Base-by-base conservation (phyloP, 164 flowering plant species). In the Chimonanthus praecox region DNA sequence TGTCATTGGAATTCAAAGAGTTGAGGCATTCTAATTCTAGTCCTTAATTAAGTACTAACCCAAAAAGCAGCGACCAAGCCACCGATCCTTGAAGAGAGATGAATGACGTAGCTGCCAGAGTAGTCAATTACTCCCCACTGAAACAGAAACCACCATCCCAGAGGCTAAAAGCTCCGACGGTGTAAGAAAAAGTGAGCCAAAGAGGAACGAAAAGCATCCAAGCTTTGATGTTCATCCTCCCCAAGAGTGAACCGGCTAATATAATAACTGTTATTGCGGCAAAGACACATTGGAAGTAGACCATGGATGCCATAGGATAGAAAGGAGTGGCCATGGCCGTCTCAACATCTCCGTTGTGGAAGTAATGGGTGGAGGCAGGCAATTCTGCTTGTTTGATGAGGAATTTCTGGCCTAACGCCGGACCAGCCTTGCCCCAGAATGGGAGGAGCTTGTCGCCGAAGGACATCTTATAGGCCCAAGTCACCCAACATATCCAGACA, bases 281-380 rank as follows among this genome's bases (percentile, higher is more conserved):
- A 33, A 74, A 74, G 11, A 74, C 77, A 63, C 72, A 74, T 64
- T 74, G 77, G 62, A 74, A 74, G 62, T 69, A 74, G 58, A 74
- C 77, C 77, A 74, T 74, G 47, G 77, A 58, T 6, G 72, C 77
- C 77, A 72, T 64, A 3, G 74, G 74, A 49, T 72, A 72, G 60
- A 15, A 72, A 3, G 72, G 72, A 61, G 58, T 47, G 49, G 65
- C 66, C 68, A 63, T 61, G 67, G 68, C 61, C 45, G 77, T 72
- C 68, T 72, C 74, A 3, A 72, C 18, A 15, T 9, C 33, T 7
- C 74, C 61, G n/a, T 21, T 64, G 5, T 63, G 68, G 74, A 15
- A 72, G 58, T 72, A 47, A 15, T 72, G 74, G 0, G 68, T 62
- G 0, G 74, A 6, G 8, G 60, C 61, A 33, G 74, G 67, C 58